phyloP scores from a whole-genome alignment of 2,329 filamentous ascomycete genomes.

The Fusarium sulawesiense region DNA sequence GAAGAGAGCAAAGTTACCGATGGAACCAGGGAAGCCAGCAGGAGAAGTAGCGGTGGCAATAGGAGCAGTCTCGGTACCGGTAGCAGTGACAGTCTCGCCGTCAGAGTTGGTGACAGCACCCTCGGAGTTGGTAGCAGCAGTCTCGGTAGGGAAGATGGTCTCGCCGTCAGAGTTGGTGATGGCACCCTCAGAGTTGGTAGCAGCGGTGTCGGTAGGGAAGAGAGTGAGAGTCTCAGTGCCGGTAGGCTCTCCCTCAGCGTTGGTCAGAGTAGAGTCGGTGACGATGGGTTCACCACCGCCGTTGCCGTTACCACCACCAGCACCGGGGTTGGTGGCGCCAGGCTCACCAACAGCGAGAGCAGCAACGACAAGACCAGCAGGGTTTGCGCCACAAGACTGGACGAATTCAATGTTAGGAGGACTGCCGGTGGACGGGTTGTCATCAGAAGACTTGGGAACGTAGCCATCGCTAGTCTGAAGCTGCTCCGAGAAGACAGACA shows the following conservation, averaged over 20 bases:
- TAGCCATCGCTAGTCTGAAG: too few species aligned
- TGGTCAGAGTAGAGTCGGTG: not conserved
- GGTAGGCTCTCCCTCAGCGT: slow-evolving; percentile 3
- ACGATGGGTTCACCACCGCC: slow-evolving; percentile 13
- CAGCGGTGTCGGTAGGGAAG: not conserved
- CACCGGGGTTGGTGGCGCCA: too few species aligned
- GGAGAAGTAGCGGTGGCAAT: slow-evolving; percentile 41
- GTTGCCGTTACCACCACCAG: not conserved
- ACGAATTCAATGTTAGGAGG: too few species aligned
- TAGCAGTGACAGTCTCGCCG: slow-evolving; percentile 9
- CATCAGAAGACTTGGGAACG: too few species aligned
- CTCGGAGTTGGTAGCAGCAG: slow-evolving; percentile 5
- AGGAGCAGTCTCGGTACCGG: slow-evolving; percentile 45
- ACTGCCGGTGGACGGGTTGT: too few species aligned
- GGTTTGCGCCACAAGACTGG: too few species aligned
- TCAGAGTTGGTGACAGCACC: slow-evolving; percentile 12
- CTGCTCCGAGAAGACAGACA: too few species aligned
- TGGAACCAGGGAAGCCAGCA: slow-evolving; percentile 30
- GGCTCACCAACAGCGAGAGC: too few species aligned
- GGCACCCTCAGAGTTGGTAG: not conserved
- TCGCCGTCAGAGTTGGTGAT: slow-evolving; percentile 13
- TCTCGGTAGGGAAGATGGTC: not conserved
- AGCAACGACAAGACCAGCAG: too few species aligned
- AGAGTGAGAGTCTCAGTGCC: not conserved
- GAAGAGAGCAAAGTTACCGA: slow-evolving; percentile 40